A percentile compares a stretch with the other conserved stretches of the same genome.
Conservation (phyloP, 2,329 filamentous ascomycete species). For the Paracoccidioides lutzii region DNA sequence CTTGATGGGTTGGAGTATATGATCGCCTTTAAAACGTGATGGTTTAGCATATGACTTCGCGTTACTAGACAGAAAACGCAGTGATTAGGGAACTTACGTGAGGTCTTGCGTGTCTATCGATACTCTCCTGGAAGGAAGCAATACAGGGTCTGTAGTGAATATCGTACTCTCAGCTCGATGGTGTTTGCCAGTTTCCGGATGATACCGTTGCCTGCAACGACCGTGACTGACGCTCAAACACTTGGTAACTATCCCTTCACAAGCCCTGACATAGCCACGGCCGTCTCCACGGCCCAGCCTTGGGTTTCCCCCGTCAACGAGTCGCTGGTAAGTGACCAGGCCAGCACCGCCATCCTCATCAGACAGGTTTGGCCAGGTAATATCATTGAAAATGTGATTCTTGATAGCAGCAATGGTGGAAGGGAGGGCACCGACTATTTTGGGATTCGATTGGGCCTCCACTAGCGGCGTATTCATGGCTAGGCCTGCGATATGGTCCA, state of each 20-base stretch:
- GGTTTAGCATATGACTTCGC: background rate
- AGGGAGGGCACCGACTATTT: constrained; percentile 73
- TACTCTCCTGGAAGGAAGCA: constrained; percentile 29
- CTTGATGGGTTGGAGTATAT: background rate
- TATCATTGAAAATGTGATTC: constrained; percentile 89
- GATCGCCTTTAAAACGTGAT: background rate
- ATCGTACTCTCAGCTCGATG: constrained; percentile 42
- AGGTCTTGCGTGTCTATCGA: constrained; percentile 22
- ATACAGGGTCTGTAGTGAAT: constrained; percentile 35
- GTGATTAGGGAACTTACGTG: constrained; percentile 15
- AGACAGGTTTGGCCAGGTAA: constrained; percentile 94
- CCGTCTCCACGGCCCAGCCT: constrained; percentile 68
- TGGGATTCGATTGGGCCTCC: constrained; percentile 61
- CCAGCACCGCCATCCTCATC: constrained; percentile 94
- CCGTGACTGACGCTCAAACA: constrained; percentile 82
- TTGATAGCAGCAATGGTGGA: constrained; percentile 88
- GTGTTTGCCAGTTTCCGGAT: constrained; percentile 37
- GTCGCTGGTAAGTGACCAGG: constrained; percentile 74
- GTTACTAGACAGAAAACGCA: background rate
- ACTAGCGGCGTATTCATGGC: constrained; percentile 87
- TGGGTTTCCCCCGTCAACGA: constrained; percentile 79
- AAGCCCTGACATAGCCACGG: constrained; percentile 76
- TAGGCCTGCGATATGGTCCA: constrained; percentile 85
- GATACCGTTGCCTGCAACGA: constrained; percentile 63
- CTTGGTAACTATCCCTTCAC: constrained; percentile 78